phyloP scores from a whole-genome alignment of 495 filamentous ascomycete species.

The Aspergillus saccharolyticus region DNA sequence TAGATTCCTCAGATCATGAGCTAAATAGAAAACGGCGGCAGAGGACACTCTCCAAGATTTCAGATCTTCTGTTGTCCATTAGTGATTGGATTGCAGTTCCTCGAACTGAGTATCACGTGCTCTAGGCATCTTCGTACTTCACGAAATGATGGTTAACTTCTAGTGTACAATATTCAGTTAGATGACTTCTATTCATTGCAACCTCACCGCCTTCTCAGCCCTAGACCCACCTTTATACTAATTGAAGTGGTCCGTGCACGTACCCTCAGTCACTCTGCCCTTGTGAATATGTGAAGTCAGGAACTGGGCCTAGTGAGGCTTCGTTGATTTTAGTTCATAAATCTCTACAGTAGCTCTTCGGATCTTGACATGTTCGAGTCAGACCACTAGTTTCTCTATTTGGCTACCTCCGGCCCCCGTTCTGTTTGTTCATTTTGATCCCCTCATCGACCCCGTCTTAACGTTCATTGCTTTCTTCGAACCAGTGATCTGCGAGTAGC shows the following conservation, averaged over 20 bases:
- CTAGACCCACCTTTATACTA: background rate
- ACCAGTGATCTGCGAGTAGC: too few relatives aligned
- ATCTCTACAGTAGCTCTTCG: too few relatives aligned
- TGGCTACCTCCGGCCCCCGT: background rate
- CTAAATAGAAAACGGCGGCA: too few relatives aligned
- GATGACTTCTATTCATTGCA: background rate
- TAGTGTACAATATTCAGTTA: background rate
- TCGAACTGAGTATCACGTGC: too few relatives aligned
- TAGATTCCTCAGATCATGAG: too few relatives aligned
- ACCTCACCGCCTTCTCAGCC: background rate
- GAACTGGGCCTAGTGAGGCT: background rate
- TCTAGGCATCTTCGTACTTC: too few relatives aligned
- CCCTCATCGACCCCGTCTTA: background rate
- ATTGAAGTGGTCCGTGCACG: background rate
- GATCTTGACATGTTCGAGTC: too few relatives aligned
- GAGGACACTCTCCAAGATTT: too few relatives aligned
- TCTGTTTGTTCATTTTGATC: background rate
- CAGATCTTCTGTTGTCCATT: too few relatives aligned
- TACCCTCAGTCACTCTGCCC: background rate
- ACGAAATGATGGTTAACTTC: background rate
- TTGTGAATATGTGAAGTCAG: background rate
- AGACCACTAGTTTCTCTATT: background rate
- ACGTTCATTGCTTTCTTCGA: background rate
- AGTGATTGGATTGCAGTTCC: too few relatives aligned
- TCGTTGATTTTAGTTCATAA: too few relatives aligned